Conservation (phyloP, 768 basidiomycete species). For the Hemileccinum impolitum region DNA sequence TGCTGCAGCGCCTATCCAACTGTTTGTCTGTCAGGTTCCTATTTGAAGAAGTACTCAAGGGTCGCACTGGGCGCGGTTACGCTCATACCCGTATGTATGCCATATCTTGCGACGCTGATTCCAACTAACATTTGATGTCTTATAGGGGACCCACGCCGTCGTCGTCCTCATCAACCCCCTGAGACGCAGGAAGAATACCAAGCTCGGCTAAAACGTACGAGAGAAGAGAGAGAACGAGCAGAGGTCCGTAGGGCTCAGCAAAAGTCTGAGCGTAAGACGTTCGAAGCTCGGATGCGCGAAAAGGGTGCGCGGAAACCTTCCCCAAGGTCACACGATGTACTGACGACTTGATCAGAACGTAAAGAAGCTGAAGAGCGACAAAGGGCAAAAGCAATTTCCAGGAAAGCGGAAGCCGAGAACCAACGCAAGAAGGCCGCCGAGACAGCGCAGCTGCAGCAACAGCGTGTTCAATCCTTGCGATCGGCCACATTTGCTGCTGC, state of each 20-base stretch:
- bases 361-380: constrained; percentile 55
- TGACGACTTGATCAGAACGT: constrained; percentile 36
- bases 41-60: constrained; percentile 44
- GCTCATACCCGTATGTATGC: constrained; percentile 27
- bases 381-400: constrained; percentile 50
- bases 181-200: constrained; percentile 54
- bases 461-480: constrained; percentile 53
- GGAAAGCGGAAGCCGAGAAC: constrained; percentile 52
- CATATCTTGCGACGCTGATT: constrained; percentile 9
- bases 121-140: constrained; percentile 8
- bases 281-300: constrained; percentile 45
- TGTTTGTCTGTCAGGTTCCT: constrained; percentile 38
- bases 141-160: constrained; percentile 20
- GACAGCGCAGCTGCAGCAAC: constrained; percentile 42
- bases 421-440: constrained; percentile 47
- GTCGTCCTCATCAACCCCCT: constrained; percentile 14
- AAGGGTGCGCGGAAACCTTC: constrained; percentile 36
- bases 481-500: constrained; percentile 66
- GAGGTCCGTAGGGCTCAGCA: constrained; percentile 46
- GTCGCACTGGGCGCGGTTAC: constrained; percentile 30
- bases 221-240: constrained; percentile 55
- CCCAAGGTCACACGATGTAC: constrained; percentile 2
- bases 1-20: constrained; percentile 4
- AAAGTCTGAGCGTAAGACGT: constrained; percentile 45
- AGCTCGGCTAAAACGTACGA: constrained; percentile 45